Conservation (phyloP, 2,329 filamentous ascomycete species). For the Trichoderma pleuroti region DNA sequence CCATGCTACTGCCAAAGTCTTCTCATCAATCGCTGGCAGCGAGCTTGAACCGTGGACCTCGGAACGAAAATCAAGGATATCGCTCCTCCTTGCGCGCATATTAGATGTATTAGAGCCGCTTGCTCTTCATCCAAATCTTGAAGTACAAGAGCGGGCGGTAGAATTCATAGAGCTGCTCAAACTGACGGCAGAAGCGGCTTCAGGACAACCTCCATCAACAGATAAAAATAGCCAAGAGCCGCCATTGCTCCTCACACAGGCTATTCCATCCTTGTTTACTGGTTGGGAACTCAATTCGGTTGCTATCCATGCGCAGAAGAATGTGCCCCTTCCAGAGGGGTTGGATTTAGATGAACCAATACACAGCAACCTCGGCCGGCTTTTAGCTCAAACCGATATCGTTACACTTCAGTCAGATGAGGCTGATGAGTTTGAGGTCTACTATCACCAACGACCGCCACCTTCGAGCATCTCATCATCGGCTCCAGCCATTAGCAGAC, state of each 20-base stretch:
- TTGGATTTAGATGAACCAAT: slow-evolving; percentile 80
- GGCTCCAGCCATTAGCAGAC: slow-evolving; percentile 51
- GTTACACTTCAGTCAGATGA: slow-evolving; percentile 49
- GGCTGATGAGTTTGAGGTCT: slow-evolving; percentile 64
- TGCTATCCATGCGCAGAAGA: slow-evolving; percentile 73
- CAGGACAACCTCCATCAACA: slow-evolving; percentile 59
- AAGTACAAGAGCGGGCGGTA: slow-evolving; percentile 91
- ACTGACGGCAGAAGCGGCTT: slow-evolving; percentile 76
- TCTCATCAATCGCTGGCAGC: slow-evolving; percentile 66
- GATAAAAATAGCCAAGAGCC: slow-evolving; percentile 59
- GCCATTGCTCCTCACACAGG: slow-evolving; percentile 82
- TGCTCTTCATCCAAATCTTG: slow-evolving; percentile 76
- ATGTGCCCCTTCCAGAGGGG: slow-evolving; percentile 74
- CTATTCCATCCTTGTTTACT: slow-evolving; percentile 81
- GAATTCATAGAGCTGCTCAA: slow-evolving; percentile 89
- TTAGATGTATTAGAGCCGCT: slow-evolving; percentile 78
- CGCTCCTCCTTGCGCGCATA: slow-evolving; percentile 75
- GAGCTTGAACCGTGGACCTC: slow-evolving; percentile 65
- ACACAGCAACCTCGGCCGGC: slow-evolving; percentile 64
- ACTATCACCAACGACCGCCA: slow-evolving; percentile 57
- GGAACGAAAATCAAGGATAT: slow-evolving; percentile 68
- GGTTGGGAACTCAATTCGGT: slow-evolving; percentile 92
- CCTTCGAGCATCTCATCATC: slow-evolving; percentile 50
- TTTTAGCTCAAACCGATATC: slow-evolving; percentile 60
- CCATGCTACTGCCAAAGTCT: slow-evolving; percentile 82